Conservation (phyloP, 768 basidiomycete genomes). For the Termitomyces bulborhizus region DNA sequence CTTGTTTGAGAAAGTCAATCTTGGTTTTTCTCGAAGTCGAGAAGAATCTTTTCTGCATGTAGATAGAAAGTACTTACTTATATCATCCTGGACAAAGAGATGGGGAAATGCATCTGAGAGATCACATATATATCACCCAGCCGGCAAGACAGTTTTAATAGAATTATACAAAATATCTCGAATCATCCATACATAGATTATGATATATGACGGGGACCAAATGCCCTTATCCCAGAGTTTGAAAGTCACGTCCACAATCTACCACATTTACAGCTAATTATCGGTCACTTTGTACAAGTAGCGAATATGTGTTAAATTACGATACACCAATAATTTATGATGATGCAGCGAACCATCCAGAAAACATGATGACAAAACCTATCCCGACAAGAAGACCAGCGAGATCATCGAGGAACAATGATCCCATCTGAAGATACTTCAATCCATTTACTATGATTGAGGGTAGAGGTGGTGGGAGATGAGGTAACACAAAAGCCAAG, state of each 20-base stretch:
- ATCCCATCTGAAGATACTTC: constrained; percentile 65
- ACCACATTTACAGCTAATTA: neutral
- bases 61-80: too few species aligned
- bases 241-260: too few species aligned
- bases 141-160: too few species aligned
- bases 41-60: too few species aligned
- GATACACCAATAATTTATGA: constrained; percentile 4
- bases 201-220: too few species aligned
- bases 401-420: constrained; percentile 64
- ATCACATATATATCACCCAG: too few species aligned
- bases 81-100: too few species aligned
- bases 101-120: too few species aligned
- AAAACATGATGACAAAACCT: constrained; percentile 55
- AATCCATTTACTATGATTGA: constrained; percentile 55
- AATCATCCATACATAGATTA: too few species aligned
- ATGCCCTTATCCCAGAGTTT: neutral
- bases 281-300: neutral
- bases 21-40: too few species aligned
- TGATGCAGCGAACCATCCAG: constrained; percentile 35
- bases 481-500: constrained; percentile 52
- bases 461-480: constrained; percentile 60
- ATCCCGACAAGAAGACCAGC: constrained; percentile 66
- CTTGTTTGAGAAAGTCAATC: too few species aligned
- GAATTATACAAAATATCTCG: too few species aligned
- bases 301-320: neutral